phyloP scores from a whole-genome alignment of 208 protist genomes.

The Acanthamoeba triangularis region DNA sequence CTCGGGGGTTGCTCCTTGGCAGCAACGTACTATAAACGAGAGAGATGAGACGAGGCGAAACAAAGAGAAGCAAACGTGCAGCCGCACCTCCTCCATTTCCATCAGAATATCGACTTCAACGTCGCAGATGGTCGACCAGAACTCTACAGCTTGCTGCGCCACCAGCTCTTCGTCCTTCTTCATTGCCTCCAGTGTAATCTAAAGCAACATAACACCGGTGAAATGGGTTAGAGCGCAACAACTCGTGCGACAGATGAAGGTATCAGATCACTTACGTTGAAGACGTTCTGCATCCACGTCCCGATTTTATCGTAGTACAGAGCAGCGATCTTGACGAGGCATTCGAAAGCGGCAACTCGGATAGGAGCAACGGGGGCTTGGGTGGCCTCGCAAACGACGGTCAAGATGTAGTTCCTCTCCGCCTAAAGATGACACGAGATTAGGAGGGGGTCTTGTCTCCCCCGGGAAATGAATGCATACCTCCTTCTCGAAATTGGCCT shows the following conservation, averaged over 20 bases:
- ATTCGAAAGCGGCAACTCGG: constrained; percentile 95
- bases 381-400: constrained; percentile 93
- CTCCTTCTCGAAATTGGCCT: constrained; percentile 95
- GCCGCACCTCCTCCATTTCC: constrained; percentile 80
- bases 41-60: not conserved
- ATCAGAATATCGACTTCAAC: constrained; percentile 94
- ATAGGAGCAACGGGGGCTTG: constrained; percentile 57
- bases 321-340: constrained; percentile 96
- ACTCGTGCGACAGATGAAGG: not conserved
- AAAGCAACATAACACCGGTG: not conserved
- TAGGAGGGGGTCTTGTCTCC: not conserved
- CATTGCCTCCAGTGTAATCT: constrained; percentile 95
- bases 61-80: not conserved
- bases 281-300: constrained; percentile 94
- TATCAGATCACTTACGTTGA: constrained; percentile 82
- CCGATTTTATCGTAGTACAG: constrained; percentile 97
- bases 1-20: constrained; percentile 49
- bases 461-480: constrained; percentile 9
- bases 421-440: not conserved
- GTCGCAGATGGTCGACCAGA: constrained; percentile 98
- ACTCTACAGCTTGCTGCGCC: constrained; percentile 97
- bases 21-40: not conserved
- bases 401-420: constrained; percentile 95
- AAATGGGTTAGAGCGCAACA: not conserved
- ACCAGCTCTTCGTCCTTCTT: constrained; percentile 95